Evolutionary conservation across 768 basidiomycete species (phyloP).

Genomic region (Hypsizygus marmoreus): DNA sequence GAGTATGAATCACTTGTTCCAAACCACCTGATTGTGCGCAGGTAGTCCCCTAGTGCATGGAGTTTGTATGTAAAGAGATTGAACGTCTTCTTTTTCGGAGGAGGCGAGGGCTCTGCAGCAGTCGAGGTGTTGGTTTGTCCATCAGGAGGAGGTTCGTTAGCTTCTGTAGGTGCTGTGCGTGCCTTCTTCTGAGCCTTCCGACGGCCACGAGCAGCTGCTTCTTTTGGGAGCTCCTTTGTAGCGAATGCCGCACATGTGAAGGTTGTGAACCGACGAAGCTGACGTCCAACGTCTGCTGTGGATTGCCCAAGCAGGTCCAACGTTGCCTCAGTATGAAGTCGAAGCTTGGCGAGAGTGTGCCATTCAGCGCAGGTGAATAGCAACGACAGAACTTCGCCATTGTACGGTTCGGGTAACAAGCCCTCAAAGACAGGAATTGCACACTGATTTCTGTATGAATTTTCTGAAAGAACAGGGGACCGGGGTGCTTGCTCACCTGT

Average conservation of each 20-base stretch:
- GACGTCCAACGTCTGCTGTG: constrained; percentile 8
- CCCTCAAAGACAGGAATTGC: constrained; percentile 12
- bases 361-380: constrained; percentile 28
- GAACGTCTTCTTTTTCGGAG: constrained; percentile 12
- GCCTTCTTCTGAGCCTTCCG: not conserved
- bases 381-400: constrained; percentile 20
- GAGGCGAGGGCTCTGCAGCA: not conserved
- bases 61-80: constrained; percentile 23
- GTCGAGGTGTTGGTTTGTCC: too few relatives aligned
- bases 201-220: constrained; percentile 7
- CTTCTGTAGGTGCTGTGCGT: not conserved
- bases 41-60: constrained; percentile 26
- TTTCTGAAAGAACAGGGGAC: not conserved
- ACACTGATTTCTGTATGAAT: constrained; percentile 1
- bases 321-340: constrained; percentile 16
- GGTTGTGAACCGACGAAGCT: constrained; percentile 5
- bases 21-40: not conserved
- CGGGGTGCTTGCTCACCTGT: constrained; percentile 20
- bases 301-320: not conserved
- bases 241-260: constrained; percentile 9
- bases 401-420: constrained; percentile 12
- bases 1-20: constrained; percentile 1
- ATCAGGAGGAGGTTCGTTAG: too few relatives aligned
- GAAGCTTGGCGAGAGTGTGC: constrained; percentile 29
- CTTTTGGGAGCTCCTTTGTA: constrained; percentile 10